Percentiles rank a stretch among this genome's conserved stretches.
phyloP scores from a whole-genome alignment of 768 basidiomycete species.

The Cystobasidium onofrii region DNA sequence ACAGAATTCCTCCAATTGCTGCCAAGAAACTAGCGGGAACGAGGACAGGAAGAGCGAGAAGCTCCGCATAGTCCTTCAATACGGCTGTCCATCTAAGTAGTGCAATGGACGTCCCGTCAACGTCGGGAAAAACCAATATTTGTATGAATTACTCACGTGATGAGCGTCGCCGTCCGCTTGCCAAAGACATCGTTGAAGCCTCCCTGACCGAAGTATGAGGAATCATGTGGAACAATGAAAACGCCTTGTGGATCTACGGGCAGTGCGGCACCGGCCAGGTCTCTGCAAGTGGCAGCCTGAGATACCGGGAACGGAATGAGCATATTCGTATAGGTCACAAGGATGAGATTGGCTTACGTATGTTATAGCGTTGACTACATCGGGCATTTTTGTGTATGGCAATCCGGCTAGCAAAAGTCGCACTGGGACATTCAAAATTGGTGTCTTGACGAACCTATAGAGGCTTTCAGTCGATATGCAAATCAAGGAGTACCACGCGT shows the following conservation, averaged over 20 bases:
- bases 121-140: background rate
- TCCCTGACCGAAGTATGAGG: background rate
- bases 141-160: background rate
- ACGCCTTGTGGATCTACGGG: constrained; percentile 20
- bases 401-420: constrained; percentile 17
- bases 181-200: constrained; percentile 14
- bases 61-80: background rate
- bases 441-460: constrained; percentile 23
- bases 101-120: background rate
- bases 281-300: constrained; percentile 1
- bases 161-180: background rate
- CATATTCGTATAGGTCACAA: too few species aligned
- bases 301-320: too few species aligned
- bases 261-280: background rate
- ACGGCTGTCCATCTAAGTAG: background rate
- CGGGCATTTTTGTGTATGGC: constrained; percentile 7
- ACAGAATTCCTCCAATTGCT: background rate
- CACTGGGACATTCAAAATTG: background rate
- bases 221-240: background rate
- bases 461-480: background rate
- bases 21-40: background rate
- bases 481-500: background rate
- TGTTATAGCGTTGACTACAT: constrained; percentile 17
- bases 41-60: background rate
- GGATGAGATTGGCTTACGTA: background rate